Base-by-base conservation (phyloP, 2,329 filamentous ascomycete genomes). In the Ilyonectria sp. region DNA sequence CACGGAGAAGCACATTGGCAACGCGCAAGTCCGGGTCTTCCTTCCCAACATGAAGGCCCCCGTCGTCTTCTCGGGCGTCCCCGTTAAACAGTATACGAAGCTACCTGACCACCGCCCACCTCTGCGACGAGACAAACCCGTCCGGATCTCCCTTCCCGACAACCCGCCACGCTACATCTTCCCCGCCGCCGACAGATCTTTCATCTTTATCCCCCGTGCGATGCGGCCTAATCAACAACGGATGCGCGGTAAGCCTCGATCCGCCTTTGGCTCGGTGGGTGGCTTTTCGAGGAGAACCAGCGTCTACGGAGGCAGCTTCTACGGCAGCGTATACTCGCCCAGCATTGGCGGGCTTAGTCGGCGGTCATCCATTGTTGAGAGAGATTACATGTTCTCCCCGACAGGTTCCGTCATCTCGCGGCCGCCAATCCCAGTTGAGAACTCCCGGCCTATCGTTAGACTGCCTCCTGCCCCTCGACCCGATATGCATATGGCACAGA, bases 161-260 rank as follows among this genome's bases (percentile, higher is more conserved):
- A 88, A 93, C 70, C 85, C 90, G 13, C 93, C 94, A 40, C 90
- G 93, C 69, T 98, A 98, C 80, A 95, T 98, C 68, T 97, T 96
- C 81, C 96, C 96, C 6, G 93, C 94, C 2, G 86, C 89, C 53
- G 95, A 98, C 75, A 88, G 96, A 71, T 98, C 96, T 0, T 99
- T 99, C 80, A 97, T 98, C 75, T 99, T 99, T 82, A 99, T 99
- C 68, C 96, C 96, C 13, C 89, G 96, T 72, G 95, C 95, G 11
- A 88, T 98, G 84, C 90, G 96, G 73, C 96, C 96, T 15, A 98
- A 97, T 79, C 94, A 97, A 79, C 94, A 97, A 83, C 93, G 97
- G 62, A 76, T 77, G 65, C 78, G 80, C 54, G 93, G 92, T 67
- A 92, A 93, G 77, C 91, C 93, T 43, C 88, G 91, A 65, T 92